Conservation (phyloP, 2,329 filamentous ascomycete genomes). For the Neopestalotiopsis sp. region DNA sequence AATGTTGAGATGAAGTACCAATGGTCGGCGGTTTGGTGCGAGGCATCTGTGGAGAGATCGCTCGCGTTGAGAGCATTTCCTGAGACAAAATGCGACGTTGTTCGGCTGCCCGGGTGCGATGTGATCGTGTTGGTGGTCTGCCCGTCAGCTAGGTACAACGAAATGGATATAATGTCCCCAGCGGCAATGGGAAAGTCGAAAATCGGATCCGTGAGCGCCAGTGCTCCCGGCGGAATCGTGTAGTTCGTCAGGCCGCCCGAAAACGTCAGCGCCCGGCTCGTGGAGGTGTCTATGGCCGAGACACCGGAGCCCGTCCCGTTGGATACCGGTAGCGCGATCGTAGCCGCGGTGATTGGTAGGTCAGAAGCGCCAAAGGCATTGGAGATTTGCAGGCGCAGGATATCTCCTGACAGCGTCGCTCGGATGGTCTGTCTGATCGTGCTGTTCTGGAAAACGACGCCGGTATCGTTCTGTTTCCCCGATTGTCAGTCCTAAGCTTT, state of each 20-base stretch:
- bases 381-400: constrained; percentile 63
- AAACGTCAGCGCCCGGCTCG: constrained; percentile 59
- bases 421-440: constrained; percentile 68
- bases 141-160: constrained; percentile 61
- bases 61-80: constrained; percentile 54
- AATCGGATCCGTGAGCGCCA: constrained; percentile 64
- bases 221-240: constrained; percentile 57
- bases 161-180: constrained; percentile 56
- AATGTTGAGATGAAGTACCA: constrained; percentile 66
- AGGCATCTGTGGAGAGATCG: constrained; percentile 39
- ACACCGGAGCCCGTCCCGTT: constrained; percentile 54
- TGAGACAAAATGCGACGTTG: constrained; percentile 56
- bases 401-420: constrained; percentile 54
- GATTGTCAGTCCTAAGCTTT: constrained; percentile 14
- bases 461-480: constrained; percentile 51
- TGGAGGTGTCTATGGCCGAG: constrained; percentile 50
- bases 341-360: constrained; percentile 61
- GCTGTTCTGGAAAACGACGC: constrained; percentile 59
- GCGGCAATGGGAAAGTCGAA: constrained; percentile 50
- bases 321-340: constrained; percentile 54
- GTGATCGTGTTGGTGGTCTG: constrained; percentile 61
- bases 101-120: constrained; percentile 65
- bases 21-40: constrained; percentile 40
- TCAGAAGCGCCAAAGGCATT: constrained; percentile 65
- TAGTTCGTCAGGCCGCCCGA: constrained; percentile 49